Evolutionary conservation across 179 eudicot genomes (phyloP), one percentile per base, ranked within the genome.

Genomic region (Beta lomatogona): DNA sequence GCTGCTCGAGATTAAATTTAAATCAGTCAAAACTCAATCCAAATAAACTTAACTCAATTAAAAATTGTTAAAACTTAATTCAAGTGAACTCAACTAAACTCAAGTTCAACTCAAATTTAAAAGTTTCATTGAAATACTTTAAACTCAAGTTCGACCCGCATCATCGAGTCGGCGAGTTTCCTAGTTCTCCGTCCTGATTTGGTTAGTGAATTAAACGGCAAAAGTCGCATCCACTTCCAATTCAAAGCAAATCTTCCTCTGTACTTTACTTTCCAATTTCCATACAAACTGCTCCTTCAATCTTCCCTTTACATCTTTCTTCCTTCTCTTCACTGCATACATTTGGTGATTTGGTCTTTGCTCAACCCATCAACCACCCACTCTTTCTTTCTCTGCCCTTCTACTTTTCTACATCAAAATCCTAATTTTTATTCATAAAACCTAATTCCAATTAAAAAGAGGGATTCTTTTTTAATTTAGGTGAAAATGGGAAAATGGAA

Each of bases 401-500:
- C 66, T 58, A 8, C 21, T 54, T 10, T 36, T 12, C 22, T 16
- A 45, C 54, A 9, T 22, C 22, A 61, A 22, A 61, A 61, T 9
- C 66, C 31, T 61, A n/a, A 59, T 25, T 68, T 48, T 68, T 5
- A 50, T 16, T n/a, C 52, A 8, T 22, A 67, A 77, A 67, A 69
- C 21, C 44, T 12, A 14, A 36, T 78, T 53, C 31, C 36, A 70
- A 68, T 79, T 41, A 45, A 69, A 66, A 48, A 21, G 5, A 44
- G 53, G 44, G 54, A 5, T 61, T 63, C 46, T 61, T 41, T 58
- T 15, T n/a, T 9, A 71, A 3, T 25, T 52, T 18, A 15, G 73
- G 45, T 58, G 53, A 36, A 70, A 58, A 88, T 88, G 90, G 90
- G 88, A 16, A 86, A 82, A 44, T 88, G 90, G 90, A 69, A 88